These are phyloP conservation scores for Trichoderma orchidacearum DNA, from an alignment of 495 filamentous ascomycete genomes.

Conservation along the genomic window DNA sequence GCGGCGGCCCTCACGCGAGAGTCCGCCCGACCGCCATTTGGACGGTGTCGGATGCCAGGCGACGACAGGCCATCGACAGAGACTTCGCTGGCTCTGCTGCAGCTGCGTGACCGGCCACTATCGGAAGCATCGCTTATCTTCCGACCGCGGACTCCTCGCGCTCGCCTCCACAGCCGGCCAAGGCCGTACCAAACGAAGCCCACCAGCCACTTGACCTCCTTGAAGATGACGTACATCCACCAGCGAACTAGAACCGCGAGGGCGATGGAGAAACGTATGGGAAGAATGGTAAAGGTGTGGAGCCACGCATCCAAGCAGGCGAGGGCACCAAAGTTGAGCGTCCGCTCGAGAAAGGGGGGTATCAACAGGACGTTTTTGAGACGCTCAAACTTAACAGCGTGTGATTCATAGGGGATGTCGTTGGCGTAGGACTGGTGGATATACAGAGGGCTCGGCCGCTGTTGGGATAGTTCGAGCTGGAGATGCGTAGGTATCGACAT, in stretches of 20 bases:
- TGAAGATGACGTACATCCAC: conserved; percentile 48
- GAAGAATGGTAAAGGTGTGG: conserved; percentile 88
- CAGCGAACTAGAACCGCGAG: conserved; percentile 60
- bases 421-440: conserved; percentile 59
- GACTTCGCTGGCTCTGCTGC: conserved; percentile 11
- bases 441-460: conserved; percentile 73
- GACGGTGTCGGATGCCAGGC: neutral
- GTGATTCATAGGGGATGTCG: conserved; percentile 88
- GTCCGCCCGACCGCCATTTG: neutral
- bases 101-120: conserved; percentile 21
- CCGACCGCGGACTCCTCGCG: conserved; percentile 35
- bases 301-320: conserved; percentile 97
- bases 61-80: conserved; percentile 1
- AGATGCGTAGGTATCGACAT: conserved; percentile 79
- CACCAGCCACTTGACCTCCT: conserved; percentile 53
- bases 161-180: conserved; percentile 53
- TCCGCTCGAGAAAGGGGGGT: conserved; percentile 69
- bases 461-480: conserved; percentile 73
- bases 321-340: conserved; percentile 74
- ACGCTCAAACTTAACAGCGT: conserved; percentile 87
- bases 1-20: conserved; percentile 3
- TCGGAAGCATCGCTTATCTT: conserved; percentile 14
- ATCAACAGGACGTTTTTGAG: conserved; percentile 81
- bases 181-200: conserved; percentile 62
- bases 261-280: conserved; percentile 79